Evolutionary conservation across 805 yeast species (phyloP).

Genomic region (Suhomyces xylopsoci): DNA sequence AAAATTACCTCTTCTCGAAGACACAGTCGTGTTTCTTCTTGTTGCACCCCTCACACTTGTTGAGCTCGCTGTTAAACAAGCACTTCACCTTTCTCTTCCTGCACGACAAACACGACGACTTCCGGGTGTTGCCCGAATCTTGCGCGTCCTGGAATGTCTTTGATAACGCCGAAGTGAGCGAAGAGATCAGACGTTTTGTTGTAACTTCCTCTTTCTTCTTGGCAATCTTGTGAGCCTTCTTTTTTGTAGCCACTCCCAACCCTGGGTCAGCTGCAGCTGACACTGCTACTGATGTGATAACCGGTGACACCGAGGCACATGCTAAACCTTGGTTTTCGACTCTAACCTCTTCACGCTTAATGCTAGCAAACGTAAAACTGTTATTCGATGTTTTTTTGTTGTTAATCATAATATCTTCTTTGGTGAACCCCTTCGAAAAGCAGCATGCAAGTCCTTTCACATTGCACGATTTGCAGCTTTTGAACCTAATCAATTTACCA

Average conservation of each 20-base stretch:
- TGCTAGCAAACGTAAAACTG: not conserved
- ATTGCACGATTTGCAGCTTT: slow-evolving; percentile 55
- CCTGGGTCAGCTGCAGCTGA: not conserved
- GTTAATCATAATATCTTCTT: slow-evolving; percentile 50
- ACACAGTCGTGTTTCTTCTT: slow-evolving; percentile 36
- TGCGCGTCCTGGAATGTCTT: slow-evolving; percentile 10
- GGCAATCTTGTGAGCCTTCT: slow-evolving; percentile 9
- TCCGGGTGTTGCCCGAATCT: slow-evolving; percentile 19
- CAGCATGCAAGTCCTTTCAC: slow-evolving; percentile 45
- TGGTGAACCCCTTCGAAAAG: slow-evolving; percentile 65
- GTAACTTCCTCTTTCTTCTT: slow-evolving; percentile 11
- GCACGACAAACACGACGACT: slow-evolving; percentile 39
- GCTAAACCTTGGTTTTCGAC: not conserved
- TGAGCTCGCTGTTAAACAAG: slow-evolving; percentile 26
- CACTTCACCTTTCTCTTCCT: slow-evolving; percentile 45
- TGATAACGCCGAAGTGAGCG: slow-evolving; percentile 8
- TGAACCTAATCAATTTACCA: slow-evolving; percentile 45
- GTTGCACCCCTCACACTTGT: slow-evolving; percentile 40
- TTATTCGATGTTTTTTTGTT: slow-evolving; percentile 21
- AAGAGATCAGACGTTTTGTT: slow-evolving; percentile 3
- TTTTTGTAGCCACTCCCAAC: slow-evolving; percentile 3
- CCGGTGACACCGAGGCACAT: not conserved
- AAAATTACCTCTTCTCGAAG: slow-evolving; percentile 19
- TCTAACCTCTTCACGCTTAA: not conserved
- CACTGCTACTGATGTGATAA: not conserved